These are phyloP conservation scores for Phialemonium atrogriseum DNA, from an alignment of 2,329 filamentous ascomycete species.

Conservation along the genomic window DNA sequence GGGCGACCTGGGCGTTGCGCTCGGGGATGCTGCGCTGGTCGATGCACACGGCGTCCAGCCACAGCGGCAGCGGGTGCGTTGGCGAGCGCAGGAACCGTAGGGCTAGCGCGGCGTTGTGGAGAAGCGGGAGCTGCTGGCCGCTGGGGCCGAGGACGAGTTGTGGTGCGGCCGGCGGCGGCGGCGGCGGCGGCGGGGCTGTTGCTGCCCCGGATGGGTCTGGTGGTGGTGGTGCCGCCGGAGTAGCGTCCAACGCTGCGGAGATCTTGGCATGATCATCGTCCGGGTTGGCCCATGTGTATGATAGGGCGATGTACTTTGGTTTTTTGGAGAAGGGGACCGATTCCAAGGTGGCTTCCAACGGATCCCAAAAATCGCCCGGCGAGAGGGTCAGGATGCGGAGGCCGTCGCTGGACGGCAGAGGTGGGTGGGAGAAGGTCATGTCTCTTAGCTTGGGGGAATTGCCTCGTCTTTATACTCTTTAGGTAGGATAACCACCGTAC, in stretches of 20 bases:
- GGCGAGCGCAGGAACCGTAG: conserved; percentile 6
- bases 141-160: conserved; percentile 5
- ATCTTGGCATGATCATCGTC: conserved; percentile 5
- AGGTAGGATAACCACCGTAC: too few species aligned
- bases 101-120: conserved; percentile 8
- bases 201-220: too few species aligned
- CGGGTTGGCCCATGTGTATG: conserved; percentile 16
- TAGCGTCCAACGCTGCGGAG: not conserved
- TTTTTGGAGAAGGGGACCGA: conserved; percentile 9
- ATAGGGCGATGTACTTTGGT: conserved; percentile 15
- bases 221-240: not conserved
- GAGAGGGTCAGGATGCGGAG: conserved; percentile 10
- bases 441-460: too few species aligned
- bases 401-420: conserved; percentile 5
- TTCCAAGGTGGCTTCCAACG: conserved; percentile 9
- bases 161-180: too few species aligned
- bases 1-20: conserved; percentile 6
- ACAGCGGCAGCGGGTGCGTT: conserved; percentile 4
- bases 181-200: too few species aligned
- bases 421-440: conserved; percentile 4
- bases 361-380: conserved; percentile 11
- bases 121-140: conserved; percentile 6
- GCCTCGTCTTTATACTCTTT: too few species aligned
- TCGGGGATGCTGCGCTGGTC: conserved; percentile 5
- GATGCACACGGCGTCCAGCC: conserved; percentile 7